Evolutionary conservation across 1,284 basidiomycete species (phyloP), one percentile per base, ranked within the genome.

Genomic region (Naganishia liquefaciens): DNA sequence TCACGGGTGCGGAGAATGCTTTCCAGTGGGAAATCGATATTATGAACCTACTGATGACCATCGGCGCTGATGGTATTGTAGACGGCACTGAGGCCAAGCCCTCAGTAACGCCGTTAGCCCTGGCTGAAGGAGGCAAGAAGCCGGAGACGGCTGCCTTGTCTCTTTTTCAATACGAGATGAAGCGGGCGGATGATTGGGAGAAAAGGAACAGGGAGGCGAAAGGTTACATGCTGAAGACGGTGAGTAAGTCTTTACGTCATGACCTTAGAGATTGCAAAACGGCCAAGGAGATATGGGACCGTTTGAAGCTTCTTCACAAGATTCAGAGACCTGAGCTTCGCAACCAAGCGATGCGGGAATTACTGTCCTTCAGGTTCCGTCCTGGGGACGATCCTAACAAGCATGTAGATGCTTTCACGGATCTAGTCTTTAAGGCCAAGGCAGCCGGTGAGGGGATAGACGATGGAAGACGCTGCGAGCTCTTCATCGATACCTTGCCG

Each of bases 1-100:
- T 46, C 19, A 23, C 17, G 15, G 44, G 44, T 46, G 19, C 44
- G 44, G 44, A 46, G 44, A 46, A 46, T 23, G 19, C 23, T 15
- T 46, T 46, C 23, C 19, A 46, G 19, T 46, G 44, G 44, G 23
- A 23, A 46, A 46, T 46, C 19, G 44, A 46, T 46, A 46, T 46
- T 6, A 46, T n/a, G 44, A 46, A 23, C 23, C 19, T 46, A n/a
- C 44, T 46, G 19, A 46, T 46, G 44, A 46, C 44, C 19, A 46
- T 46, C 4, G 44, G 44, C 23, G 44, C 44, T 23, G 44, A 46
- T 46, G 23, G 19, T 23, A 46, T 46, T 23, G 44, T 46, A 19
- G 23, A 46, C 23, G 44, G 44, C 17, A 23, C 23, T n/a, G 44
- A 46, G 44, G 19, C 44, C 19, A 46, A 46, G 23, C 44, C 44